Percentiles rank a stretch among this genome's conserved stretches.
Evolutionary conservation across 768 basidiomycete genomes (phyloP).

Genomic region (Tylopilus intermedius): DNA sequence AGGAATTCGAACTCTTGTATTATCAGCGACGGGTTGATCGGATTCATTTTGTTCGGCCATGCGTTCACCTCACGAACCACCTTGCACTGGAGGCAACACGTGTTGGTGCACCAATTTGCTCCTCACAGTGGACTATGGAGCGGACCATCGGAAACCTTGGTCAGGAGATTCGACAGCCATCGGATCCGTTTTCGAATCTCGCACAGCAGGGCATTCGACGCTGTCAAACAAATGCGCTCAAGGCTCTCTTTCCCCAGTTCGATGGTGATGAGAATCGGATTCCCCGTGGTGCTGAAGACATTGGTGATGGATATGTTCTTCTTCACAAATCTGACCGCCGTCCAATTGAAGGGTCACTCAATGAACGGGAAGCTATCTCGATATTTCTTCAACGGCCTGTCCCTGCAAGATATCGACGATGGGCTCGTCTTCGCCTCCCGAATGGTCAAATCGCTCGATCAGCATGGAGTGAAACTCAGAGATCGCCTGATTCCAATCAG

Average conservation of each 20-base stretch:
- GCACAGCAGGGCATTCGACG: neutral
- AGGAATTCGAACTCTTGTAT: neutral
- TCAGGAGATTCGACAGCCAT: neutral
- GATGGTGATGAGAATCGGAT: neutral
- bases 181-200: neutral
- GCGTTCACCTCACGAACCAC: neutral
- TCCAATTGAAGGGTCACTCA: neutral
- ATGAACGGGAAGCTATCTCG: no score
- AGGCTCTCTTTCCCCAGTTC: neutral
- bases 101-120: neutral
- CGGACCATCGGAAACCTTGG: neutral
- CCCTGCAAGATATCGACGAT: neutral
- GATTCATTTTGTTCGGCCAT: neutral
- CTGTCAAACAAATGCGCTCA: neutral
- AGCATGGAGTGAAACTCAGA: neutral
- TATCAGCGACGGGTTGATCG: neutral
- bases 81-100: neutral
- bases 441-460: neutral
- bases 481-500: neutral
- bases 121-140: conserved; percentile 6
- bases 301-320: neutral
- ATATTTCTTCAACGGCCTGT: no score
- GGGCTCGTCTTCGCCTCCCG: neutral
- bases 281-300: neutral
- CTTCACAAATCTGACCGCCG: neutral